phyloP scores from a whole-genome alignment of 116 monocot genomes.

The Posidonia oceanica region DNA sequence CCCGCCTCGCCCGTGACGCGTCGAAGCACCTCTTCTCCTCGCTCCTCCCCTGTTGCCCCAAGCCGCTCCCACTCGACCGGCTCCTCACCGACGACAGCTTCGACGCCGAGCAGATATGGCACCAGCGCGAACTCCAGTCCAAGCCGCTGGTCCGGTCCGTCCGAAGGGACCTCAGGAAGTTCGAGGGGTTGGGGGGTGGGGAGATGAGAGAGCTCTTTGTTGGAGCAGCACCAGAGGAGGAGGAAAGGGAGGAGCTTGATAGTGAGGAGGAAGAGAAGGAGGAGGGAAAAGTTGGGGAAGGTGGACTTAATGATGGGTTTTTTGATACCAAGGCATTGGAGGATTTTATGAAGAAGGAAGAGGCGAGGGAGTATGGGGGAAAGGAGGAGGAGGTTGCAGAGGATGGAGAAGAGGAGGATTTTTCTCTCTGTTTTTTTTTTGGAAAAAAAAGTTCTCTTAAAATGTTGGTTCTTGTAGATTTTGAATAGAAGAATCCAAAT shows the following conservation, averaged over 20 bases:
- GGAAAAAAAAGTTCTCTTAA: background rate
- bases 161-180: constrained; percentile 28
- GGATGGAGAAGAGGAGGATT: constrained; percentile 9
- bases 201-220: constrained; percentile 2
- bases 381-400: constrained; percentile 22
- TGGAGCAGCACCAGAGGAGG: no score
- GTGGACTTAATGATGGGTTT: constrained; percentile 33
- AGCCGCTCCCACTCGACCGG: constrained; percentile 34
- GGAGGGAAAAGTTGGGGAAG: constrained; percentile 6
- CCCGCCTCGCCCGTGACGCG: constrained; percentile 37
- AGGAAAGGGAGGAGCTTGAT: background rate
- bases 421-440: background rate
- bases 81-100: constrained; percentile 52
- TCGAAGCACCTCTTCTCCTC: constrained; percentile 40
- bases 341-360: constrained; percentile 18
- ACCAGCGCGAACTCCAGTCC: constrained; percentile 62
- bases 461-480: background rate
- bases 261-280: constrained; percentile 16
- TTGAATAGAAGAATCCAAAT: background rate
- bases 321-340: constrained; percentile 36
- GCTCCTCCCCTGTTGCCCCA: constrained; percentile 39
- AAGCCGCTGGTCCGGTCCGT: constrained; percentile 30
- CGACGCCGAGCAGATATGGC: constrained; percentile 93
- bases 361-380: no score
- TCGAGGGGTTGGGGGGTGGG: constrained; percentile 20